Evolutionary conservation across 345 rosid species (phyloP).

Genomic region (Linum trigynum): DNA sequence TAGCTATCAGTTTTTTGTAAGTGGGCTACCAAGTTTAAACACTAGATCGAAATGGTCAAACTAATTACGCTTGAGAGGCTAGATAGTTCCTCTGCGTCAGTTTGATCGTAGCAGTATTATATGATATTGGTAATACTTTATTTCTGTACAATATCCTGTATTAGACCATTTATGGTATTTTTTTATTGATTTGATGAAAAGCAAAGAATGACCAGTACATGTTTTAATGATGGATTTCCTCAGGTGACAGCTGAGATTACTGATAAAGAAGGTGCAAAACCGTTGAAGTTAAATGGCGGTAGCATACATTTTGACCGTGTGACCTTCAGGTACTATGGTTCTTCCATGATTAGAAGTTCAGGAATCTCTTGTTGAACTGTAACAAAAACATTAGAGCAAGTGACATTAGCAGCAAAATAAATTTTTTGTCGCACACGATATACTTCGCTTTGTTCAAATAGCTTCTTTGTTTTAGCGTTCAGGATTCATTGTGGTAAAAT

Average conservation of each 20-base stretch:
- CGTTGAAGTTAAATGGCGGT: slow-evolving; percentile 69
- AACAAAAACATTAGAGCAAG: not conserved
- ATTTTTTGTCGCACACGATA: not conserved
- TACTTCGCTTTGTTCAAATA: not conserved
- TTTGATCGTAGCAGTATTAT: too few species aligned
- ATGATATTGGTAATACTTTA: too few species aligned
- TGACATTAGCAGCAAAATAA: not conserved
- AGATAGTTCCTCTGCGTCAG: too few species aligned
- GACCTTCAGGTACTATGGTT: slow-evolving; percentile 60
- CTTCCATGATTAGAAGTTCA: slow-evolving; percentile 3
- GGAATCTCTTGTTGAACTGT: not conserved
- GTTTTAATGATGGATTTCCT: slow-evolving; percentile 10
- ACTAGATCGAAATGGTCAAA: too few species aligned
- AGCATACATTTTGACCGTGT: slow-evolving; percentile 75
- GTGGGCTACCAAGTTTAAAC: too few species aligned
- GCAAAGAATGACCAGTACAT: too few species aligned
- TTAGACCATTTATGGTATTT: too few species aligned
- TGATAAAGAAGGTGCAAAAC: slow-evolving; percentile 52
- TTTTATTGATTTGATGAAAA: too few species aligned
- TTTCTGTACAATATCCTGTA: too few species aligned
- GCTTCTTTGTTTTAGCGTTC: not conserved
- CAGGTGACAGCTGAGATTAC: slow-evolving; percentile 88
- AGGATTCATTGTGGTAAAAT: not conserved
- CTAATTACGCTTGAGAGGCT: too few species aligned
- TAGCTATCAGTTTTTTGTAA: too few species aligned